Evolutionary conservation across 352 stramenopile species (phyloP).

Genomic region (Pythium rishiriense): DNA sequence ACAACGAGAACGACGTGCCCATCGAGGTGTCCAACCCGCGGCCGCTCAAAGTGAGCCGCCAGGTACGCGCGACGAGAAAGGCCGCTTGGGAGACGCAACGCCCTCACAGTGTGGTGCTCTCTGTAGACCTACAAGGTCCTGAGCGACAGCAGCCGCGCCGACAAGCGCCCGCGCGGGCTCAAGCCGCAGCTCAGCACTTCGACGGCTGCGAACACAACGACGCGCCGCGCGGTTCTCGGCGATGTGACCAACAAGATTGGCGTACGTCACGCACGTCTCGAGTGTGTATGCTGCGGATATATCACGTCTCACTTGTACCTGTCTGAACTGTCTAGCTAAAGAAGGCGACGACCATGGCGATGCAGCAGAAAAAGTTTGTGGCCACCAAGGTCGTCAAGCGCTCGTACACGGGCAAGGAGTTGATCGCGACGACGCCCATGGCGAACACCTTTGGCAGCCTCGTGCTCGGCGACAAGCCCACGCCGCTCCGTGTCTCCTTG

Average conservation of each 20-base stretch:
- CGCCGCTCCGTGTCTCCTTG: constrained; percentile 24
- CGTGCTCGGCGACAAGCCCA: constrained; percentile 32
- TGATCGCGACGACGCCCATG: constrained; percentile 33
- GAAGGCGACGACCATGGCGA: constrained; percentile 53
- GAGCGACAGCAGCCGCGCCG: constrained; percentile 40
- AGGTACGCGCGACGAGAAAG: constrained; percentile 19
- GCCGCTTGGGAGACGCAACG: too few relatives aligned
- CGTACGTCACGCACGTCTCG: constrained; percentile 32
- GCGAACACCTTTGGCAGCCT: constrained; percentile 41
- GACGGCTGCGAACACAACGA: constrained; percentile 8
- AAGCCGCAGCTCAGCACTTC: constrained; percentile 35
- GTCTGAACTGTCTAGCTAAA: constrained; percentile 39
- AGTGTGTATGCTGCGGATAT: not conserved
- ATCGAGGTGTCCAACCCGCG: constrained; percentile 38
- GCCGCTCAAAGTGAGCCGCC: constrained; percentile 49
- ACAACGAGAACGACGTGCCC: constrained; percentile 79
- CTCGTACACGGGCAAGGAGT: constrained; percentile 24
- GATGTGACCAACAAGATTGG: constrained; percentile 80
- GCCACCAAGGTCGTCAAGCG: constrained; percentile 41
- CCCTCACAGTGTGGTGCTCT: not conserved
- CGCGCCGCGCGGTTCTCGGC: constrained; percentile 48
- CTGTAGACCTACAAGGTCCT: constrained; percentile 46
- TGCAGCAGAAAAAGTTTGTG: constrained; percentile 49
- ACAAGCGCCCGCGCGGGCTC: constrained; percentile 60
- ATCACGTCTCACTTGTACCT: not conserved